A percentile compares a stretch with the other conserved stretches of the same genome.
These are phyloP conservation scores for Flaveria brownii DNA, from an alignment of 129 eudicot species.

Conservation along the genomic window DNA sequence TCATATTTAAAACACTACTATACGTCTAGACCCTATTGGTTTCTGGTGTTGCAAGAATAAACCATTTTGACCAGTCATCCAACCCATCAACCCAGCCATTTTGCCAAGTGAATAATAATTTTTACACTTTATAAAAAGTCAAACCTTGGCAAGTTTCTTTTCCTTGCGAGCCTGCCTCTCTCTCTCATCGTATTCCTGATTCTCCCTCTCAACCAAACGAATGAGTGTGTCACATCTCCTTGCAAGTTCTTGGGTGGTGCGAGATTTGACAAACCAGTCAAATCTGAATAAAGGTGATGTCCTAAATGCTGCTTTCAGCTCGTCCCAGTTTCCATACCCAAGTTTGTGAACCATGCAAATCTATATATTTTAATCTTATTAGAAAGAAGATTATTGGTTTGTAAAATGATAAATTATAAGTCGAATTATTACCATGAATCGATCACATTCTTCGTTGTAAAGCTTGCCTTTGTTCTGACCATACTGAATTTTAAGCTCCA, in stretches of 20 bases:
- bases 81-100: background rate
- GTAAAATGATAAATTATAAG: background rate
- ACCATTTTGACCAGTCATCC: background rate
- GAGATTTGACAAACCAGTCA: slow-evolving; percentile 98
- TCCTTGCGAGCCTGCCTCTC: slow-evolving; percentile 99
- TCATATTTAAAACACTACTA: too few species aligned
- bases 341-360: slow-evolving; percentile 99
- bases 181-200: slow-evolving; percentile 95
- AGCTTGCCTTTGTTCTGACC: slow-evolving; percentile 99
- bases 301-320: slow-evolving; percentile 90
- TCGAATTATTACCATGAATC: slow-evolving; percentile 68
- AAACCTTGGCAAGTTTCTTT: slow-evolving; percentile 87
- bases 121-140: background rate
- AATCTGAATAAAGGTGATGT: slow-evolving; percentile 86
- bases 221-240: slow-evolving; percentile 96
- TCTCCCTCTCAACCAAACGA: slow-evolving; percentile 88
- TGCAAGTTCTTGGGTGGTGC: slow-evolving; percentile 95
- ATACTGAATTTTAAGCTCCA: slow-evolving; percentile 90
- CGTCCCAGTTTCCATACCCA: slow-evolving; percentile 99
- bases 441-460: slow-evolving; percentile 99
- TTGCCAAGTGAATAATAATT: background rate
- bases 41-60: too few species aligned
- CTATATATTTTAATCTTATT: slow-evolving; percentile 32
- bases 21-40: too few species aligned
- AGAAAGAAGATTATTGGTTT: background rate